A percentile compares a stretch with the other conserved stretches of the same genome.
Conservation (phyloP, 2,329 filamentous ascomycete species). For the Fusarium burgessii region DNA sequence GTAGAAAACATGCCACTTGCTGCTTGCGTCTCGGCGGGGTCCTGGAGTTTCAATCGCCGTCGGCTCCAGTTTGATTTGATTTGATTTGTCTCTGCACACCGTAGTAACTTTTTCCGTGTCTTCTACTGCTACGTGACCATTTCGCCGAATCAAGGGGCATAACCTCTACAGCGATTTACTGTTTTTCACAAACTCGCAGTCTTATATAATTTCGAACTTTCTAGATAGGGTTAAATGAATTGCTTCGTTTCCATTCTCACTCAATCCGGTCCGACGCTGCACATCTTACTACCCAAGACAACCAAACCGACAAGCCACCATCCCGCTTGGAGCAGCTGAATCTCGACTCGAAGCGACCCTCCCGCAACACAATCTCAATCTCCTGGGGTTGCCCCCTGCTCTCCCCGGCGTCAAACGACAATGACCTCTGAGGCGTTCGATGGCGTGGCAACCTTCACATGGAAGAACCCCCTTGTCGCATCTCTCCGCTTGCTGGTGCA, state of each 20-base stretch:
- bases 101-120: neutral
- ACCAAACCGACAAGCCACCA: slow-evolving; percentile 6
- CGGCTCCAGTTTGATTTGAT: slow-evolving; percentile 1
- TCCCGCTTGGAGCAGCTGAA: slow-evolving; percentile 9
- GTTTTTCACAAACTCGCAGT: neutral
- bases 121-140: neutral
- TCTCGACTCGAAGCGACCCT: slow-evolving; percentile 6
- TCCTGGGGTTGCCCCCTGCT: slow-evolving; percentile 4
- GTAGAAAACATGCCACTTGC: slow-evolving; percentile 29
- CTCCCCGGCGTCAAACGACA: neutral
- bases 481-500: neutral
- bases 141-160: neutral
- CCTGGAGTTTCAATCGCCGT: neutral
- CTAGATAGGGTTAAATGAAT: neutral
- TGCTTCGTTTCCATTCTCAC: neutral
- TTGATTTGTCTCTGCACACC: slow-evolving; percentile 13
- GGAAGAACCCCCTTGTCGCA: slow-evolving; percentile 8
- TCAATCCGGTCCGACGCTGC: neutral
- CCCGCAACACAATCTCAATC: neutral
- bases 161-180: neutral
- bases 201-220: neutral
- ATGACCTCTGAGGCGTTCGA: slow-evolving; percentile 35
- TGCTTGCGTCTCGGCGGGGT: slow-evolving; percentile 17
- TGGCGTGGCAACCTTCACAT: slow-evolving; percentile 24
- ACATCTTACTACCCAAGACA: neutral